Evolutionary conservation across 495 filamentous ascomycete genomes (phyloP).

Genomic region (Neurospora hispaniola): DNA sequence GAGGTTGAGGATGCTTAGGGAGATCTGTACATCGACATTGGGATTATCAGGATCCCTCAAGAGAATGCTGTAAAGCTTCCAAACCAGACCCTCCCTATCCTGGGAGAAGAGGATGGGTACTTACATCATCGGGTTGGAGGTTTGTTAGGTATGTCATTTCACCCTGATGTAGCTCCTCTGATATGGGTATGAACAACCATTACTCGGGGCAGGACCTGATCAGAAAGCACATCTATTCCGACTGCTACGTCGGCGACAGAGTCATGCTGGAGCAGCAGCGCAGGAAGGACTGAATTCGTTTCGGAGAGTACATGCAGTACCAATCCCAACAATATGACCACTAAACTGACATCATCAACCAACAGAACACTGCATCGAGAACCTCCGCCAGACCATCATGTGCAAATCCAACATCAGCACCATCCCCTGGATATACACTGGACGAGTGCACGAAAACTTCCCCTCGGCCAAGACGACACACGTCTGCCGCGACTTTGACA

Average conservation of each 20-base stretch:
- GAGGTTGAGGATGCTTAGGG: conserved; percentile 1
- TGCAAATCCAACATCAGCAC: conserved; percentile 21
- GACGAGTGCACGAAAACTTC: background rate
- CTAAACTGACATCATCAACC: background rate
- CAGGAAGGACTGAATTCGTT: conserved; percentile 4
- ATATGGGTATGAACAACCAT: background rate
- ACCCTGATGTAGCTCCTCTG: background rate
- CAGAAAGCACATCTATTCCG: conserved; percentile 3
- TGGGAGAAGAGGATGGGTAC: background rate
- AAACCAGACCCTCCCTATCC: conserved; percentile 2
- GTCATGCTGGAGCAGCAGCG: background rate
- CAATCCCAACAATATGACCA: background rate
- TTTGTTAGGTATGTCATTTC: conserved; percentile 6
- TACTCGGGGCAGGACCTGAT: conserved; percentile 8
- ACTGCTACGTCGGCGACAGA: background rate
- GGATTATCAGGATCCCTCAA: conserved; percentile 1
- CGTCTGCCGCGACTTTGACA: conserved; percentile 5
- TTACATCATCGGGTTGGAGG: conserved; percentile 3
- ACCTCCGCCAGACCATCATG: conserved; percentile 25
- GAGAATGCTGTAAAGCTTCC: background rate
- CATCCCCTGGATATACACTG: conserved; percentile 1
- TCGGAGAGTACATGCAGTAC: background rate
- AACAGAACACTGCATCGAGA: conserved; percentile 23
- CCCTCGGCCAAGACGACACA: conserved; percentile 5
- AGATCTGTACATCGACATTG: conserved; percentile 1